Conservation (phyloP, 2,329 filamentous ascomycete species). For the Hypoxylon sp. region DNA sequence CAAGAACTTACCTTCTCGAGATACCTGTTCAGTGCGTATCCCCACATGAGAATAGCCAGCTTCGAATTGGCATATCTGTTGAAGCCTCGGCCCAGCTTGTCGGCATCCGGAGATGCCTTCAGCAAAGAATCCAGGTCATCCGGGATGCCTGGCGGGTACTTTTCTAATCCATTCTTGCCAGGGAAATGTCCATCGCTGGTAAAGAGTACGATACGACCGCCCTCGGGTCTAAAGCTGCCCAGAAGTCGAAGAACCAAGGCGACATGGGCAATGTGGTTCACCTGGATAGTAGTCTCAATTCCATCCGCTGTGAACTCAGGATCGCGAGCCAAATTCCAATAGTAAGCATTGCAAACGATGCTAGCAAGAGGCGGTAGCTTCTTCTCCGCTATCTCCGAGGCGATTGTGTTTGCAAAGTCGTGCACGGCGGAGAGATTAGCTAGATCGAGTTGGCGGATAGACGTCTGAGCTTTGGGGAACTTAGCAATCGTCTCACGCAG, state of each 20-base stretch:
- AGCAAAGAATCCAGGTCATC: slow-evolving; percentile 57
- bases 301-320: slow-evolving; percentile 56
- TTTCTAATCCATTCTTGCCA: slow-evolving; percentile 58
- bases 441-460: slow-evolving; percentile 57
- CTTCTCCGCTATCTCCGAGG: slow-evolving; percentile 49
- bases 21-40: slow-evolving; percentile 58
- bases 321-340: slow-evolving; percentile 56
- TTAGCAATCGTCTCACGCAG: slow-evolving; percentile 47
- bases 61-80: slow-evolving; percentile 62
- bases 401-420: slow-evolving; percentile 53
- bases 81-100: slow-evolving; percentile 59
- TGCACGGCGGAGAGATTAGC: slow-evolving; percentile 55
- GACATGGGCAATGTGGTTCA: slow-evolving; percentile 58
- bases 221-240: slow-evolving; percentile 75
- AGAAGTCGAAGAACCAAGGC: slow-evolving; percentile 59
- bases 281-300: slow-evolving; percentile 59
- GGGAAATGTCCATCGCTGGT: slow-evolving; percentile 57
- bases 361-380: slow-evolving; percentile 54
- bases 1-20: slow-evolving; percentile 48
- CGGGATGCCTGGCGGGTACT: slow-evolving; percentile 56
- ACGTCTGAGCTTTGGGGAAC: slow-evolving; percentile 57
- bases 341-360: slow-evolving; percentile 61
- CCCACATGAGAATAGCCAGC: slow-evolving; percentile 58
- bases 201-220: slow-evolving; percentile 50
- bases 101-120: slow-evolving; percentile 54